phyloP scores from a whole-genome alignment of 139 green algal species.

The Chlorella sp. region DNA sequence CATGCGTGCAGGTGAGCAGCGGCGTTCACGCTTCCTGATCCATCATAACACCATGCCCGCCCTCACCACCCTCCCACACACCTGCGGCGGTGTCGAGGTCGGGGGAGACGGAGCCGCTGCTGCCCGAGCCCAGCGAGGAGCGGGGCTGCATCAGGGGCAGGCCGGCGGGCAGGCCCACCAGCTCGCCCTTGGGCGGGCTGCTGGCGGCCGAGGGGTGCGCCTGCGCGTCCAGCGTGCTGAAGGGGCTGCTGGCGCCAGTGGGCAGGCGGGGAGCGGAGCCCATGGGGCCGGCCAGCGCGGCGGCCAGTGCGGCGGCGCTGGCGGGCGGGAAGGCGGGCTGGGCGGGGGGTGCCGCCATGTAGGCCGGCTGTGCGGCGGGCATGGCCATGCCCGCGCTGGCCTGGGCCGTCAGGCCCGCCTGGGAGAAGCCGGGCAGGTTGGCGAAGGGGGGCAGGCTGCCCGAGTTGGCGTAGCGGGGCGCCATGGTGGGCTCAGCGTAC shows the following conservation, averaged over 20 bases:
- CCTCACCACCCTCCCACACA: too few species aligned
- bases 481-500: background rate
- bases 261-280: background rate
- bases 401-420: background rate
- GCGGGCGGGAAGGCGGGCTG: background rate
- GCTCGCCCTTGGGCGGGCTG: constrained; percentile 14
- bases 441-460: background rate
- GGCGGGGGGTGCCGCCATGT: background rate
- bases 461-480: background rate
- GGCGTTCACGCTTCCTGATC: too few species aligned
- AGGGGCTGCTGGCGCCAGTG: constrained; percentile 6
- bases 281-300: background rate
- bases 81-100: constrained; percentile 11
- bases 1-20: too few species aligned
- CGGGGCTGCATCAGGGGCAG: background rate
- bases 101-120: constrained; percentile 14
- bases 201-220: constrained; percentile 15
- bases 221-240: constrained; percentile 22
- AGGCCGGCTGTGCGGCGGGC: background rate
- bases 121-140: background rate
- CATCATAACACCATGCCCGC: too few species aligned
- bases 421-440: constrained; percentile 29
- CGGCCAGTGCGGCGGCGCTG: background rate
- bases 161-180: background rate
- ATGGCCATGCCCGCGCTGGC: background rate